These are phyloP conservation scores for Euphorbia tirucalli DNA, from an alignment of 345 rosid species.

Conservation along the genomic window DNA sequence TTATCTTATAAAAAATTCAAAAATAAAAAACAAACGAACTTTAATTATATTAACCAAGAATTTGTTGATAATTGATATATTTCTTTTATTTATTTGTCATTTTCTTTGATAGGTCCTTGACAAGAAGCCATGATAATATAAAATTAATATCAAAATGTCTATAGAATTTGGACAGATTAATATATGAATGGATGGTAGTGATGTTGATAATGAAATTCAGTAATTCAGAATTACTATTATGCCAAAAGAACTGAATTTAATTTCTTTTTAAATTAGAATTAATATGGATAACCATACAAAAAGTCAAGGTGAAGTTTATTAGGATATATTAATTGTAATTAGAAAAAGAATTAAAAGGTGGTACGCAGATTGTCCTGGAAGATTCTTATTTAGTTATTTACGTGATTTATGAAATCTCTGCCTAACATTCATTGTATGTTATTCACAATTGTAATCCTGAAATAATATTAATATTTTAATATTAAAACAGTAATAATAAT, in stretches of 20 bases:
- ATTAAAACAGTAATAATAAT: no score
- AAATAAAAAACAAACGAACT: no score
- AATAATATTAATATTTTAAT: no score
- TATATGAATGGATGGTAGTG: background rate
- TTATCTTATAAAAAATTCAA: no score
- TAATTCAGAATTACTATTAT: background rate
- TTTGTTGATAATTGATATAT: no score
- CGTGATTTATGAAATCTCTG: background rate
- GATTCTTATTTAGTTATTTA: background rate
- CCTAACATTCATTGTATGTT: background rate
- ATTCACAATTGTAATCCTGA: no score
- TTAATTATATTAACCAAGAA: no score
- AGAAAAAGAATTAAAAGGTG: no score
- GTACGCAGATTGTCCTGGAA: background rate
- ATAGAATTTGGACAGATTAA: background rate
- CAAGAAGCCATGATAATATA: background rate
- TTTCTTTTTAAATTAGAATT: background rate
- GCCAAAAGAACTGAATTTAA: background rate
- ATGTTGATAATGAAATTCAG: background rate
- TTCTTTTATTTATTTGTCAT: no score
- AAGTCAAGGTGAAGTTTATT: background rate
- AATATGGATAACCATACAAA: background rate
- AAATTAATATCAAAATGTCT: background rate
- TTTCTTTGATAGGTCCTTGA: background rate
- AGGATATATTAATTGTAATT: no score